phyloP scores from a whole-genome alignment of 305 asterid species.

The Fraxinus platypoda region DNA sequence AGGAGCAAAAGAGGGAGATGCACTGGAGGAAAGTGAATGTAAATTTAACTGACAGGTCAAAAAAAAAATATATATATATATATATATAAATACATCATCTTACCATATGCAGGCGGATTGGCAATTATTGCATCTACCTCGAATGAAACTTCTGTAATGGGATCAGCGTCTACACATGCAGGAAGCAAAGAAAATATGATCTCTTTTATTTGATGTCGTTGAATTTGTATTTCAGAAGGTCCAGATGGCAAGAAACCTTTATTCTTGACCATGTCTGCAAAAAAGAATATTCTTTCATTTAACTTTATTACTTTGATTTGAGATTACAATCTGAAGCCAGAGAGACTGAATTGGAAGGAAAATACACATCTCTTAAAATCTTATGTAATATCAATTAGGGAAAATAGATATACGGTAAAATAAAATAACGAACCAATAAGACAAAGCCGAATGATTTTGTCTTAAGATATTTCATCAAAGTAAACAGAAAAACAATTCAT shows the following conservation, averaged over 20 bases:
- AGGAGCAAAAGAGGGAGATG: neutral
- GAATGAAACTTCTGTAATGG: conserved; percentile 58
- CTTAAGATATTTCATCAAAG: neutral
- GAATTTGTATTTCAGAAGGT: conserved; percentile 79
- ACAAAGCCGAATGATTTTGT: neutral
- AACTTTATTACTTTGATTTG: neutral
- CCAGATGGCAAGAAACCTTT: conserved; percentile 99
- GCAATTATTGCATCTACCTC: conserved; percentile 81
- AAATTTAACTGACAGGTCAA: neutral
- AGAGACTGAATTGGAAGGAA: neutral
- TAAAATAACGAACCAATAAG: neutral
- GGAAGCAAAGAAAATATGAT: conserved; percentile 75
- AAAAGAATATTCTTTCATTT: conserved; percentile 11
- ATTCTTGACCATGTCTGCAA: conserved; percentile 90
- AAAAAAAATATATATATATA: no score
- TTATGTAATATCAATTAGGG: neutral
- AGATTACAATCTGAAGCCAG: neutral
- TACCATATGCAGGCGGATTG: conserved; percentile 95
- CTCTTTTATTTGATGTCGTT: conserved; percentile 71
- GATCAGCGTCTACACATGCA: conserved; percentile 69
- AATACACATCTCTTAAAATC: neutral
- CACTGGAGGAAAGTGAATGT: neutral
- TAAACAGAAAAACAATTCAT: neutral
- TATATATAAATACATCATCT: conserved; percentile 10
- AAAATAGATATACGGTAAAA: neutral